Percentiles rank a stretch among this genome's conserved stretches.
These are phyloP conservation scores for Malania oleifera DNA, from an alignment of 164 flowering plant genomes.

Conservation along the genomic window DNA sequence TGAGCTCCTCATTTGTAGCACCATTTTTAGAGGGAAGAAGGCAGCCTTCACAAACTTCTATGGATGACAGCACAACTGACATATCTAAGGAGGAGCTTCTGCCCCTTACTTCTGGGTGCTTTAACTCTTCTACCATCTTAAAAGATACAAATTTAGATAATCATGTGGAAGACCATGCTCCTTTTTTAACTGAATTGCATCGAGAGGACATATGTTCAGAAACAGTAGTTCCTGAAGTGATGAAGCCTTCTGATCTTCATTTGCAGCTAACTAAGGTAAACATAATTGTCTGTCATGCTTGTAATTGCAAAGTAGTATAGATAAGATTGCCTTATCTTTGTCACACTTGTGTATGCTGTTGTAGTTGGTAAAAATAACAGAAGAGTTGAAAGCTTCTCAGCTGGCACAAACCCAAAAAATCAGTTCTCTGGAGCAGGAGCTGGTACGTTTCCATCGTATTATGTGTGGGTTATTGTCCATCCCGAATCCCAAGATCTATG, in stretches of 20 bases:
- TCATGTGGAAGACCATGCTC: background rate
- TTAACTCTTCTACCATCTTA: background rate
- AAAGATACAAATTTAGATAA: background rate
- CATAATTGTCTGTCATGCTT: background rate
- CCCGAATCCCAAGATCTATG: background rate
- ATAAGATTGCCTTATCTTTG: background rate
- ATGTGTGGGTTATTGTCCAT: background rate
- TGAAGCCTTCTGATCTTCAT: background rate
- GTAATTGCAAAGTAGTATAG: background rate
- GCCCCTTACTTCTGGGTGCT: background rate
- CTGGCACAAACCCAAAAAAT: conserved; percentile 23
- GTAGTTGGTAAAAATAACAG: conserved; percentile 29
- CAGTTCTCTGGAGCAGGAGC: conserved; percentile 30
- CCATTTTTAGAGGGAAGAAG: background rate
- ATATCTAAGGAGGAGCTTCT: background rate
- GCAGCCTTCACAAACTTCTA: background rate
- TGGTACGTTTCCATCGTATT: conserved; percentile 26
- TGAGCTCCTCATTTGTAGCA: background rate
- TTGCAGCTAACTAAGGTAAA: background rate
- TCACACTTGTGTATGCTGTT: background rate
- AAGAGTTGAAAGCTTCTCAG: conserved; percentile 26
- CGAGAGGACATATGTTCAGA: background rate
- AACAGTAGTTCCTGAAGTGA: background rate
- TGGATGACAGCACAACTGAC: background rate
- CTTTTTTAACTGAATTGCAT: background rate